Evolutionary conservation across 192 early-diverging fungal species (phyloP).

Genomic region (Globomyces pollinis-pini): DNA sequence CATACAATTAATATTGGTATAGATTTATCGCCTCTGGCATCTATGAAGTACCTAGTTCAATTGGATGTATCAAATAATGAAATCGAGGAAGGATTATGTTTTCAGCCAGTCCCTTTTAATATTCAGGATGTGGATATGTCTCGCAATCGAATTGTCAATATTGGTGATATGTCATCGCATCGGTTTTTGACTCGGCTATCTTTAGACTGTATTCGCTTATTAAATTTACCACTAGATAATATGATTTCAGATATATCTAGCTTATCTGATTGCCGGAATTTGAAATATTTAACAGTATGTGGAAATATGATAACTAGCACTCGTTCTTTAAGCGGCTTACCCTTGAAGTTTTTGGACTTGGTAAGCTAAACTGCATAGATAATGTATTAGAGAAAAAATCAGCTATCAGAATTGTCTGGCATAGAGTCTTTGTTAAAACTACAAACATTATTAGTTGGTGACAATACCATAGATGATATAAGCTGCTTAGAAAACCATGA

Average conservation of each 20-base stretch:
- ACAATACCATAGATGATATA: constrained; percentile 35
- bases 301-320: constrained; percentile 36
- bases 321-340: constrained; percentile 31
- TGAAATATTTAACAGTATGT: constrained; percentile 34
- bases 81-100: constrained; percentile 22
- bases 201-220: constrained; percentile 32
- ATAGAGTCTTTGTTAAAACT: constrained; percentile 33
- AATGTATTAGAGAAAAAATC: constrained; percentile 25
- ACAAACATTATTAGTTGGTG: constrained; percentile 26
- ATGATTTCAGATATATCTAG: constrained; percentile 22
- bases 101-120: constrained; percentile 39
- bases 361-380: constrained; percentile 24
- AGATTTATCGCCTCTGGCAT: constrained; percentile 16
- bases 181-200: constrained; percentile 32
- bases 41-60: constrained; percentile 35
- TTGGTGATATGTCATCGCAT: constrained; percentile 31
- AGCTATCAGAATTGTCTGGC: constrained; percentile 26
- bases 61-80: constrained; percentile 47
- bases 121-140: constrained; percentile 46
- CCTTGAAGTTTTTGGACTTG: constrained; percentile 40
- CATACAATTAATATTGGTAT: background rate
- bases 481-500: constrained; percentile 13
- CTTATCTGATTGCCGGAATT: constrained; percentile 29
- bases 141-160: constrained; percentile 36
- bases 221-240: constrained; percentile 26